Conservation (phyloP, 768 basidiomycete genomes). For the Heimioporus sp. region DNA sequence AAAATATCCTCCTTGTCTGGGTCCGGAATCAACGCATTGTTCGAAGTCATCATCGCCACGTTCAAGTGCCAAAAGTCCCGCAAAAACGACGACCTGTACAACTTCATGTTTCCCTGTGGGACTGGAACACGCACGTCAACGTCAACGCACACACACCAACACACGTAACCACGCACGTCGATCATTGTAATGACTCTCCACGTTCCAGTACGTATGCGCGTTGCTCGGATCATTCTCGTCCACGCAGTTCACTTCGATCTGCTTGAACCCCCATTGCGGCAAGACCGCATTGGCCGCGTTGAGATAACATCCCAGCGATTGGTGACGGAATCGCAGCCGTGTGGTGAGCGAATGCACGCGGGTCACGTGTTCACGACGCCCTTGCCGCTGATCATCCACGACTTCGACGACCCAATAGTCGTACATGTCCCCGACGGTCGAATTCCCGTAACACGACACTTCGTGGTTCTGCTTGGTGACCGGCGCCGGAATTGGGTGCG, state of each 20-base stretch:
- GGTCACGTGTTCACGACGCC: conserved; percentile 53
- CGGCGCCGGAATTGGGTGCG: conserved; percentile 85
- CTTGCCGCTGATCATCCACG: conserved; percentile 81
- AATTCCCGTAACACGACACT: conserved; percentile 92
- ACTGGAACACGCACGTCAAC: conserved; percentile 46
- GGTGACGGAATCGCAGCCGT: conserved; percentile 79
- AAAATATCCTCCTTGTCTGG: conserved; percentile 99
- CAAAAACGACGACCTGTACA: conserved; percentile 88
- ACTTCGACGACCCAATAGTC: conserved; percentile 94
- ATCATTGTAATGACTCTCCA: conserved; percentile 97
- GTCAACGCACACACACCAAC: not conserved
- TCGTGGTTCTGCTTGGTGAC: conserved; percentile 87
- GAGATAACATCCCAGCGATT: conserved; percentile 79
- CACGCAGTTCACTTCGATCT: conserved; percentile 93
- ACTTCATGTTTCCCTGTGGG: conserved; percentile 76
- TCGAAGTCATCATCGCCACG: conserved; percentile 99
- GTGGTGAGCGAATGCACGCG: conserved; percentile 90
- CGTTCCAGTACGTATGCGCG: conserved; percentile 94
- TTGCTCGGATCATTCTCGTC: conserved; percentile 82
- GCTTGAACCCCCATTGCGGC: conserved; percentile 99
- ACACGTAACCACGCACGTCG: conserved; percentile 57
- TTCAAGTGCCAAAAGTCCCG: conserved; percentile 99
- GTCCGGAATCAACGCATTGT: conserved; percentile 96
- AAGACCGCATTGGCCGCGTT: conserved; percentile 84
- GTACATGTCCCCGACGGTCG: conserved; percentile 79